phyloP scores from a whole-genome alignment of 2,329 filamentous ascomycete genomes.

The Xylaria sp. region DNA sequence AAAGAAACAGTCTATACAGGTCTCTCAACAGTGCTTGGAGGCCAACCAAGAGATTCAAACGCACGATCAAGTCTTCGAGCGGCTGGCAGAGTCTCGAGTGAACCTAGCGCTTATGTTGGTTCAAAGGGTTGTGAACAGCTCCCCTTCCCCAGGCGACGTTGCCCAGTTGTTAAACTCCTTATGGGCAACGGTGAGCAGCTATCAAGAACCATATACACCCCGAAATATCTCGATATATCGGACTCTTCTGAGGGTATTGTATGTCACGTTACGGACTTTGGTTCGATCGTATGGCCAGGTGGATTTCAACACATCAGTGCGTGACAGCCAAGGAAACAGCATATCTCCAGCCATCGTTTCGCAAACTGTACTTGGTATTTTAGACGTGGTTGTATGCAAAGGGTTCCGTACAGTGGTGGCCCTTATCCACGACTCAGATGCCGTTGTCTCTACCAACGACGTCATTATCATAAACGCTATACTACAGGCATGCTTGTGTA shows the following conservation, averaged over 20 bases:
- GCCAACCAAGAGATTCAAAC: constrained; percentile 79
- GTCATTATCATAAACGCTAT: constrained; percentile 89
- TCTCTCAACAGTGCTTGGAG: constrained; percentile 80
- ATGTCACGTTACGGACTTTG: constrained; percentile 79
- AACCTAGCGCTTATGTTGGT: constrained; percentile 85
- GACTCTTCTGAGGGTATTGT: constrained; percentile 83
- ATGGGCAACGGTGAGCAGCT: constrained; percentile 63
- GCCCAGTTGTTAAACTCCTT: constrained; percentile 63
- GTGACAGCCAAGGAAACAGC: constrained; percentile 47
- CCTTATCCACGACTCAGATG: constrained; percentile 80
- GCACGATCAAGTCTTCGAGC: constrained; percentile 83
- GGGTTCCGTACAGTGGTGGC: constrained; percentile 85
- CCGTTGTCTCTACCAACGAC: constrained; percentile 77
- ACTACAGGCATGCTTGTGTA: constrained; percentile 82
- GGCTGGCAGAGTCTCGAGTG: constrained; percentile 79
- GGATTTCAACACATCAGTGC: constrained; percentile 40
- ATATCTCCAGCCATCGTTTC: constrained; percentile 60
- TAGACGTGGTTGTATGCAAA: constrained; percentile 80
- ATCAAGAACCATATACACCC: constrained; percentile 64
- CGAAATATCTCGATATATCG: constrained; percentile 79
- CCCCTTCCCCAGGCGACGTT: constrained; percentile 62
- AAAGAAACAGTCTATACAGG: constrained; percentile 76
- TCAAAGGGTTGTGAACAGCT: constrained; percentile 76
- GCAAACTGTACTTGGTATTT: constrained; percentile 79
- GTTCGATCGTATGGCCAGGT: constrained; percentile 51